Base-by-base conservation (phyloP, 169 alveolate species). In the Cyclospora cayetanensis region DNA sequence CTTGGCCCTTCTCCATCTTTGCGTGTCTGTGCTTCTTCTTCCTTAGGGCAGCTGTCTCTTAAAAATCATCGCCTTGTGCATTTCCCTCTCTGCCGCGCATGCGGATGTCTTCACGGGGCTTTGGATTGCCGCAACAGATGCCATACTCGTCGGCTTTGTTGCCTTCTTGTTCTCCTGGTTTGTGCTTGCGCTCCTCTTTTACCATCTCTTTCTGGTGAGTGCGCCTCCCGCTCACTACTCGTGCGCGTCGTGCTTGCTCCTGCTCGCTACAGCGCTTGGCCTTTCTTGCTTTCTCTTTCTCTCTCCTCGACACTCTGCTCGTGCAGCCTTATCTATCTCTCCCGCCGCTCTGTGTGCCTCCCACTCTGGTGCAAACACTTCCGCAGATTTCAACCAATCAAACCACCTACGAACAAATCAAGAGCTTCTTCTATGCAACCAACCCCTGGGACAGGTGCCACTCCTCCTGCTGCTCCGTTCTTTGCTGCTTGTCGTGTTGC, bases 361-460 rank as follows among this genome's bases (percentile, higher is more conserved):
- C n/a, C n/a, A n/a, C n/a, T n/a, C n/a, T n/a, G n/a, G n/a, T n/a
- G n/a, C n/a, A n/a, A n/a, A n/a, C n/a, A n/a, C n/a, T 27, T 22
- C 34, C 22, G 34, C 89, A 79, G 89, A 53, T 79, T 20, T 42
- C 35, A n/a, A 79, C 89, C 5, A 79, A 79, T 34, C 89, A 79
- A 52, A 79, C 89, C 34, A 79, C 89, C 35, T 79, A 79, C 52
- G 89, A 79, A 52, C 89, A 79, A 41, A 79, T 79, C 70, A 79
- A 79, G 34, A 79, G 74, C 37, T 79, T 79, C 52, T 79, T 79
- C 74, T 46, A 79, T 52, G 76, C 41, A 18, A 35, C 55, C 43
- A 79, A 79, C 31, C 89, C 89, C 50, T 79, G 70, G 76, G 35
- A 41, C 74, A 79, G 50, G 89, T 52, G 46, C 22, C 12, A 35